Conservation (phyloP, 2,329 filamentous ascomycete genomes). For the Aspergillus costaricaensis region DNA sequence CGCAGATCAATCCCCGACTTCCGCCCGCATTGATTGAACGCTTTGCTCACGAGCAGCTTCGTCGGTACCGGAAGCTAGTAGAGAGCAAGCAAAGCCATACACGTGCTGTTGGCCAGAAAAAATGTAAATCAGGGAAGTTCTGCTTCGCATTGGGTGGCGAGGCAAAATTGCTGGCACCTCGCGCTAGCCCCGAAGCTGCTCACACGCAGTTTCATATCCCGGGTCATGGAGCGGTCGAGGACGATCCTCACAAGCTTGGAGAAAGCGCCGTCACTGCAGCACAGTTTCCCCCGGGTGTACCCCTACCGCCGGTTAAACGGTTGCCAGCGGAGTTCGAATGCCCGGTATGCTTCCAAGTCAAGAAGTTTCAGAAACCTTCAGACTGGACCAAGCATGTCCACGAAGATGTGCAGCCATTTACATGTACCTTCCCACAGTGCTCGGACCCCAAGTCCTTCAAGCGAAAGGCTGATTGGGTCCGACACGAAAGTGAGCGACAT, state of each 20-base stretch:
- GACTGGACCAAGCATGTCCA: constrained; percentile 98
- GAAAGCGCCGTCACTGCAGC: constrained; percentile 71
- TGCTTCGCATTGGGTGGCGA: constrained; percentile 71
- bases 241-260: constrained; percentile 64
- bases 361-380: constrained; percentile 85
- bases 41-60: constrained; percentile 77
- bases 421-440: constrained; percentile 84
- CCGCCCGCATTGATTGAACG: constrained; percentile 71
- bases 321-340: constrained; percentile 90
- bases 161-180: constrained; percentile 62
- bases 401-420: constrained; percentile 90
- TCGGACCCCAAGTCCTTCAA: constrained; percentile 89
- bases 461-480: constrained; percentile 92
- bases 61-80: constrained; percentile 76
- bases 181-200: constrained; percentile 53
- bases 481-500: constrained; percentile 90
- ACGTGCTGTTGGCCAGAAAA: constrained; percentile 56
- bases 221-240: constrained; percentile 60
- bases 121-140: constrained; percentile 62
- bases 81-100: constrained; percentile 71
- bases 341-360: constrained; percentile 79
- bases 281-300: constrained; percentile 78
- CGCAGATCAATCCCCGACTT: constrained; percentile 72
- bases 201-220: constrained; percentile 58
- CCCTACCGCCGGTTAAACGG: constrained; percentile 72